phyloP scores from a whole-genome alignment of 1,284 basidiomycete genomes.

The Sporisorium graminicola region DNA sequence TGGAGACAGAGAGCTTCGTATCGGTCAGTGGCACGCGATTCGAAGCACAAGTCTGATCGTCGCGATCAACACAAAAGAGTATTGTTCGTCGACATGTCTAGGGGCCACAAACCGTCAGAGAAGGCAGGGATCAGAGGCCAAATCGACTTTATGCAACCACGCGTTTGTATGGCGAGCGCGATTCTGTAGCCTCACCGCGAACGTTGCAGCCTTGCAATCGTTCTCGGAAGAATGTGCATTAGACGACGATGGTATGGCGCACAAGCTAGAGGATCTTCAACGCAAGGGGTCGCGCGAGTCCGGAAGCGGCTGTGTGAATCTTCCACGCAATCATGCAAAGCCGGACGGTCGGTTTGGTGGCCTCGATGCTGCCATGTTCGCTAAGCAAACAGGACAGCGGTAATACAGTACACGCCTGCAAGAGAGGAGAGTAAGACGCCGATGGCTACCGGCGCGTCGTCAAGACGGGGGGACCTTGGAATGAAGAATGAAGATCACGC shows the following conservation, averaged over 20 bases:
- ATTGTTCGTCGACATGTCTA: background rate
- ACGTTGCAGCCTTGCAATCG: background rate
- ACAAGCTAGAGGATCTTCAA: conserved; percentile 28
- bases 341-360: background rate
- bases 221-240: background rate
- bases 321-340: conserved; percentile 9
- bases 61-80: background rate
- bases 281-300: conserved; percentile 25
- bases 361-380: background rate
- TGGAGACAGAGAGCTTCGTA: background rate
- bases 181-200: background rate
- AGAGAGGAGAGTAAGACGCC: background rate
- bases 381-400: background rate
- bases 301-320: conserved; percentile 6
- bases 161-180: background rate
- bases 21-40: background rate
- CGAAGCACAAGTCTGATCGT: background rate
- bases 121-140: background rate
- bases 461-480: background rate
- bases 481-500: conserved; percentile 1
- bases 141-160: background rate
- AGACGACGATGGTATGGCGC: background rate
- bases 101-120: background rate
- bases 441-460: background rate
- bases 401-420: too few species aligned